Conservation (phyloP, 2,329 filamentous ascomycete species). For the Aureobasidium sp. region DNA sequence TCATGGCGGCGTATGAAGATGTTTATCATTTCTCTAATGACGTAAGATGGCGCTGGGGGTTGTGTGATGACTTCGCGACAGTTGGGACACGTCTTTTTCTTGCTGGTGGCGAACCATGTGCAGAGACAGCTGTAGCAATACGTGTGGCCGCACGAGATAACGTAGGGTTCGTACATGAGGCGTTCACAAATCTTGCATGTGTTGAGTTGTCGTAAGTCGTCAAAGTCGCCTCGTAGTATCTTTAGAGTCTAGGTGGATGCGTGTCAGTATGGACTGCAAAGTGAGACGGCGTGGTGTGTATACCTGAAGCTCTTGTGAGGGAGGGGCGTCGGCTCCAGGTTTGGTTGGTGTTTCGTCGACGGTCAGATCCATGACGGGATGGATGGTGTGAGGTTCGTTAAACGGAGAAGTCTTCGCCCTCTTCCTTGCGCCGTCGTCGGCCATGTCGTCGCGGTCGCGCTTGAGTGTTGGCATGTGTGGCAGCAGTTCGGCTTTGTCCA, state of each 20-base stretch:
- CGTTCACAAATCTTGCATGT: constrained; percentile 62
- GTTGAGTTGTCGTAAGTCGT: constrained; percentile 50
- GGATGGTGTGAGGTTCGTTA: background rate
- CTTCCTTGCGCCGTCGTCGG: constrained; percentile 11
- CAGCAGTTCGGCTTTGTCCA: constrained; percentile 1
- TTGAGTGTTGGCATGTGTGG: constrained; percentile 13
- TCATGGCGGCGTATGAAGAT: constrained; percentile 53
- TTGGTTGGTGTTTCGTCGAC: background rate
- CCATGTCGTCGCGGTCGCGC: background rate
- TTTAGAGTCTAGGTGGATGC: background rate
- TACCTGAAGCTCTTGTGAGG: background rate
- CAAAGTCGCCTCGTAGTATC: constrained; percentile 41
- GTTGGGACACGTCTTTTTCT: constrained; percentile 61
- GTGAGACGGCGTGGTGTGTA: background rate
- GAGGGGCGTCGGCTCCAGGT: background rate
- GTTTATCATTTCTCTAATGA: constrained; percentile 56
- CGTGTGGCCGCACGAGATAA: constrained; percentile 59
- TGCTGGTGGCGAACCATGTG: constrained; percentile 46
- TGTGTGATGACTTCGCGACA: constrained; percentile 52
- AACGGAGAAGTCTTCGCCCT: background rate
- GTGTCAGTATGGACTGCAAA: background rate
- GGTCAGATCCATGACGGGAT: background rate
- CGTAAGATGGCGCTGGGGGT: constrained; percentile 55
- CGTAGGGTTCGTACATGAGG: constrained; percentile 61
- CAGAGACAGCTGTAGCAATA: constrained; percentile 54